These are phyloP conservation scores for Cryptococcus jaspeensis DNA, from an alignment of 1,284 basidiomycete genomes.

Conservation along the genomic window DNA sequence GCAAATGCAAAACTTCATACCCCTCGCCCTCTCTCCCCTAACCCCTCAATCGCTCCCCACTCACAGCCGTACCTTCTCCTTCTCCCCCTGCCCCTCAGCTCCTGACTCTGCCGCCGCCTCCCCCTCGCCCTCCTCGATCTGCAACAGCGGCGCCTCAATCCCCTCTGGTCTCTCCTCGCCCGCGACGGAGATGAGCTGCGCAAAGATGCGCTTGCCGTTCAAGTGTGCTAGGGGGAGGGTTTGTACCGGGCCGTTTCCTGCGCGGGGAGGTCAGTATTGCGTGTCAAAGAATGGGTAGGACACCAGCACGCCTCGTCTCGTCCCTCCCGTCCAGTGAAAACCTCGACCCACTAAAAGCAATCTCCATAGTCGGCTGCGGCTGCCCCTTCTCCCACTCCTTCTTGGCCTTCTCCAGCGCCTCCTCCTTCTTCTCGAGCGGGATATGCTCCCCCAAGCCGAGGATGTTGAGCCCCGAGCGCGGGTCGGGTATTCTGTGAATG, in stretches of 20 bases:
- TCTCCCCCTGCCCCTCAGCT: background rate
- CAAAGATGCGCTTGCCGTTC: conserved; percentile 24
- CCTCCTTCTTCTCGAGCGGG: no score
- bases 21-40: no score
- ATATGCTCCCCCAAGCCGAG: no score
- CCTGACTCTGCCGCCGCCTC: background rate
- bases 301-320: no score
- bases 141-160: conserved; percentile 5
- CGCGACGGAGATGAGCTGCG: conserved; percentile 21
- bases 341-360: no score
- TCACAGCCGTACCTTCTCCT: background rate
- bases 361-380: no score
- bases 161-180: conserved; percentile 8
- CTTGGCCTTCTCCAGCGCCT: no score
- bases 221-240: conserved; percentile 26
- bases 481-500: conserved; percentile 29
- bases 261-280: background rate
- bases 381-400: conserved; percentile 9
- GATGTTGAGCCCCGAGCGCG: conserved; percentile 21
- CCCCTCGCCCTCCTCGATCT: background rate
- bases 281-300: no score
- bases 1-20: background rate
- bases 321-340: no score
- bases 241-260: conserved; percentile 22
- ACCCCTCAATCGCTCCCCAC: no score